Percentiles rank a stretch among this genome's conserved stretches.
phyloP scores from a whole-genome alignment of 257 asterid species.

The Knoxia roxburghii region DNA sequence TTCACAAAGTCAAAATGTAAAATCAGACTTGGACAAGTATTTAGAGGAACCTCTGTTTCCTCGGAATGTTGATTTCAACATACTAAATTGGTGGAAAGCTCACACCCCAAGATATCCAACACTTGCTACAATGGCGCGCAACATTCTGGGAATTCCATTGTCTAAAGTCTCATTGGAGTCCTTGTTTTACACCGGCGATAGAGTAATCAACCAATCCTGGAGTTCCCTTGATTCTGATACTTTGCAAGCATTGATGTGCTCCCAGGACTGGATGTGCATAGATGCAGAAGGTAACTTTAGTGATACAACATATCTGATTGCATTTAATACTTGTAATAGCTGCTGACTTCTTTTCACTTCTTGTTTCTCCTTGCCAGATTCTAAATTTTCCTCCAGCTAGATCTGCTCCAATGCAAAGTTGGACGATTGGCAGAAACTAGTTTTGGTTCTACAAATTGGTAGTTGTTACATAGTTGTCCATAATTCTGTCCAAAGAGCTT shows the following conservation, averaged over 20 bases:
- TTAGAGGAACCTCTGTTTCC: constrained; percentile 89
- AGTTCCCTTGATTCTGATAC: constrained; percentile 60
- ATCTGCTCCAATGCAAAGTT: constrained; percentile 28
- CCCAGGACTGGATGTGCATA: constrained; percentile 74
- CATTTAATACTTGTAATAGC: constrained; percentile 6
- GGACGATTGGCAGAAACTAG: constrained; percentile 8
- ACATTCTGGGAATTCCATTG: constrained; percentile 78
- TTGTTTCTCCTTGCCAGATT: constrained; percentile 27
- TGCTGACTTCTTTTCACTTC: constrained; percentile 21
- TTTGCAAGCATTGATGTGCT: constrained; percentile 78
- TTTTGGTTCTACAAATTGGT: background rate
- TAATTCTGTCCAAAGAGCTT: background rate
- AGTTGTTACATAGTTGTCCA: constrained; percentile 1
- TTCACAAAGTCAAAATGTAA: constrained; percentile 48
- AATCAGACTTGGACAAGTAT: constrained; percentile 85
- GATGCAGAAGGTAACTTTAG: constrained; percentile 50
- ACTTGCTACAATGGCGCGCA: constrained; percentile 85
- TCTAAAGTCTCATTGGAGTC: constrained; percentile 56
- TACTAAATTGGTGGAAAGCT: constrained; percentile 95
- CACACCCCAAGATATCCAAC: constrained; percentile 84
- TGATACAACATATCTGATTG: constrained; percentile 2
- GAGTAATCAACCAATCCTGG: constrained; percentile 47
- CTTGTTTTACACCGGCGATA: constrained; percentile 52
- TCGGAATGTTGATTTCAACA: constrained; percentile 56
- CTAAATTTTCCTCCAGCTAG: constrained; percentile 21